These are phyloP conservation scores for Podaxis sp. DNA, from an alignment of 768 basidiomycete species.

Conservation along the genomic window DNA sequence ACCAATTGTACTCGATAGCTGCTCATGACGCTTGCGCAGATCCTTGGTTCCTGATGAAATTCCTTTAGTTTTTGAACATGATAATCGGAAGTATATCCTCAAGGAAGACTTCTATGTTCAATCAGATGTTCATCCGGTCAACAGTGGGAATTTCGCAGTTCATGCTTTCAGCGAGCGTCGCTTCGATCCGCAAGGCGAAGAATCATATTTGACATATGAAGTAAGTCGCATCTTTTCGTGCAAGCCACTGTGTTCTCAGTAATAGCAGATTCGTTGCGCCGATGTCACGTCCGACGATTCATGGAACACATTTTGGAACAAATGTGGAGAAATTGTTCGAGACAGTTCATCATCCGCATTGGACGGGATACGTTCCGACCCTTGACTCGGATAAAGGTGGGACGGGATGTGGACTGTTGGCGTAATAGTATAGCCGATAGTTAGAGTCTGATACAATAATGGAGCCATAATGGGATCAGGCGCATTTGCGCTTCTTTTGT, in stretches of 20 bases:
- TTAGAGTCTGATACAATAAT: background rate
- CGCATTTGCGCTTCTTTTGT: constrained; percentile 49
- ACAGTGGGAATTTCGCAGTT: background rate
- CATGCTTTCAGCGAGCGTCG: constrained; percentile 12
- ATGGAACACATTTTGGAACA: constrained; percentile 16
- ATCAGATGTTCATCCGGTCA: background rate
- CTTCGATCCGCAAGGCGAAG: constrained; percentile 8
- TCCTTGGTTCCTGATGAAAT: background rate
- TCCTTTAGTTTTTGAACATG: background rate
- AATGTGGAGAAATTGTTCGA: constrained; percentile 13
- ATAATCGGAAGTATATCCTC: constrained; percentile 2
- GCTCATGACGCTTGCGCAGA: background rate
- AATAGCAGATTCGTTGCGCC: constrained; percentile 9
- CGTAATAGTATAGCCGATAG: background rate
- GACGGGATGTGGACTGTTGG: background rate
- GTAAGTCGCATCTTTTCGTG: background rate
- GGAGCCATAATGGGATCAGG: background rate
- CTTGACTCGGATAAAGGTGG: background rate
- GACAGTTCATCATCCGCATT: background rate
- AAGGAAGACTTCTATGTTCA: constrained; percentile 8
- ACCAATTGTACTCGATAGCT: background rate
- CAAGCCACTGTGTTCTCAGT: background rate
- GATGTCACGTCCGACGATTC: constrained; percentile 9
- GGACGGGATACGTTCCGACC: background rate
- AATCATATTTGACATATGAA: constrained; percentile 13